Evolutionary conservation across 2,329 filamentous ascomycete genomes (phyloP).

Genomic region (Claviceps humidiphila): DNA sequence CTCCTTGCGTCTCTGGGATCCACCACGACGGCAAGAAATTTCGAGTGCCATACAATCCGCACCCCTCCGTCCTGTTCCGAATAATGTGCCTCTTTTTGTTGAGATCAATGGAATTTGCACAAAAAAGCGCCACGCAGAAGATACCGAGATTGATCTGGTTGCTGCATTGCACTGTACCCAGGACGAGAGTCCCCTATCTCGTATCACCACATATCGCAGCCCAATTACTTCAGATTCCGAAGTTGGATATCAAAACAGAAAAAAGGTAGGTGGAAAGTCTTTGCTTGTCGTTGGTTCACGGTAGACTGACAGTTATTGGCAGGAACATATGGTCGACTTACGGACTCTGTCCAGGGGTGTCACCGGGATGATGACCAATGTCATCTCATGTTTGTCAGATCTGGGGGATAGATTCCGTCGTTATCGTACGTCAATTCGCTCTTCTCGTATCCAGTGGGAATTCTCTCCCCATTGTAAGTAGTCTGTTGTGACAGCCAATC

Average conservation of each 20-base stretch:
- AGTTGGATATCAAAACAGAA: not conserved
- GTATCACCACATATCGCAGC: constrained; percentile 5
- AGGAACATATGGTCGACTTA: constrained; percentile 13
- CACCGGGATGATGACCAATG: constrained; percentile 17
- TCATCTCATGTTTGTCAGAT: constrained; percentile 14
- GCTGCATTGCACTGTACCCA: constrained; percentile 9
- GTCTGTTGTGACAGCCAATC: not conserved
- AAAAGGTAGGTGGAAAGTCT: not conserved
- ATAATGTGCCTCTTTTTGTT: constrained; percentile 4
- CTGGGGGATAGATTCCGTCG: constrained; percentile 14
- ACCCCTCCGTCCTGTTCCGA: not conserved
- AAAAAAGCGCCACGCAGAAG: constrained; percentile 17
- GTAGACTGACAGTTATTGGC: not conserved
- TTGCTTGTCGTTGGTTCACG: not conserved
- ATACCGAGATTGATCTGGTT: constrained; percentile 19
- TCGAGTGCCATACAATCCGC: not conserved
- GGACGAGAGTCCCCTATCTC: not conserved
- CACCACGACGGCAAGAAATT: not conserved
- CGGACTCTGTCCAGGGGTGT: constrained; percentile 11
- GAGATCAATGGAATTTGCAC: constrained; percentile 16
- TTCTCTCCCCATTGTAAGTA: not conserved
- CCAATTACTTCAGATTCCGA: constrained; percentile 1
- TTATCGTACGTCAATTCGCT: constrained; percentile 10
- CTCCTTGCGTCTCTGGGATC: not conserved
- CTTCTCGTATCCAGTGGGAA: not conserved